Base-by-base conservation (phyloP, 2,329 filamentous ascomycete genomes). In the Fusarium sublunatum region DNA sequence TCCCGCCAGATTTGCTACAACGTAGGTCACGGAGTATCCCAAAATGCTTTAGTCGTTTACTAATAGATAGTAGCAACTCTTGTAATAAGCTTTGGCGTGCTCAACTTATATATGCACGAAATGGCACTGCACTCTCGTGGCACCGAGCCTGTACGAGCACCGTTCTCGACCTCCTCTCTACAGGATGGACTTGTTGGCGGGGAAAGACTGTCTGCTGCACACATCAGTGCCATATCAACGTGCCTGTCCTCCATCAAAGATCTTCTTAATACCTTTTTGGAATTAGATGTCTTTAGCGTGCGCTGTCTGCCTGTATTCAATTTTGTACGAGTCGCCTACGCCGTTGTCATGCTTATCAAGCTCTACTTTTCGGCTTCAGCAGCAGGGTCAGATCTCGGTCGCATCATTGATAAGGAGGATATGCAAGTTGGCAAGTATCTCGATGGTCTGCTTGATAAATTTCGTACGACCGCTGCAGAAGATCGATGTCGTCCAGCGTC, bases 21-120 rank as follows among this genome's bases (percentile, higher is more conserved):
- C 79, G 88, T 90, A 77, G 75, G 86, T n/a, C 38, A 22, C 35
- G 31, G n/a, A 38, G 7, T n/a, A 19, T 6, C 6, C 10, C 10
- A 9, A 51, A 13, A 7, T 3, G 9, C 5, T 15, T 15, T 13
- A 45, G 35, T 25, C 28, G 13, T 40, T 34, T 29, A 34, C 68
- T 73, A 34, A 72, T 53, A 22, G 15, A 32, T 26, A 58, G 49
- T 11, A 88, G 88, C 85, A n/a, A 82, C 86, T 0, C 78, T 92
- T 41, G 77, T 79, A 15, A 82, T 92, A 64, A 84, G 85, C 58
- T 87, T 91, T 64, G 80, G 88, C 62, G 83, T 89, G 2, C 73
- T 91, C 32, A 89, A 83, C 60, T 78, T 93, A 4, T 92, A 91
- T 72, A 88, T 93, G 79, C 89, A 93, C 72, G 91, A 93, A 74